Base-by-base conservation (phyloP, 2,329 filamentous ascomycete genomes). In the Fusarium duplospermum region DNA sequence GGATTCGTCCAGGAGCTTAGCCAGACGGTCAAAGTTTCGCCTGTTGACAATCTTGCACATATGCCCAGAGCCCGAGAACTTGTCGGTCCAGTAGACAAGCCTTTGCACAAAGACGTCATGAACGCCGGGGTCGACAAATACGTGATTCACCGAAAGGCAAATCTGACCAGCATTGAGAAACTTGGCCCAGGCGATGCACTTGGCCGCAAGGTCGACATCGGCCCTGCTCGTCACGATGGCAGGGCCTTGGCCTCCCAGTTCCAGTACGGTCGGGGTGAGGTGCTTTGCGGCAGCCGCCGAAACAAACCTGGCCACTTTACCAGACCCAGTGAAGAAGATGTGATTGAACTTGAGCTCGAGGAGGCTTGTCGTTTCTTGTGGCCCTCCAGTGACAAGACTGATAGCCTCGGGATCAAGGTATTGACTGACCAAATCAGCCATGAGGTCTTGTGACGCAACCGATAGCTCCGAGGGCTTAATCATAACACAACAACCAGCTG, bases 281-380 rank as follows among this genome's bases (percentile, higher is more conserved):
- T 86, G 75, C 45, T 83, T 84, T 4, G 85, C 85, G 4, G 86
- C 85, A 6, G 84, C 84, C 1, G 74, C 72, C 59, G 80, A 77
- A 18, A 87, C 76, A 14, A 83, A 79, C 27, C 80, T 81, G 9
- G 78, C 86, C 16, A 86, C 78, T 18, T 71, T 78, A 11, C 80
- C 76, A 1, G 82, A 84, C 1, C 85, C 85, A 0, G 85, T 87
- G 73, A 84, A 87, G 78, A 86, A 87, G 52, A 87, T 84, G 65
- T 86, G 82, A 70, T 86, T 79, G 68, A 83, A 86, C 60, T 80
- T 81, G 10, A 80, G 76, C 33, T 82, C 75, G 2, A 87, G 79
- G 4, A 87, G 76, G 9, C 78, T 50, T 5, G 73, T 68, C 45
- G 81, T 86, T 69, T 85, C 83, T 4, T 72, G 70, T 0, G 84